A percentile compares a stretch with the other conserved stretches of the same genome.
These are phyloP conservation scores for Sporothrix schenckii DNA, from an alignment of 2,329 filamentous ascomycete genomes.

Conservation along the genomic window DNA sequence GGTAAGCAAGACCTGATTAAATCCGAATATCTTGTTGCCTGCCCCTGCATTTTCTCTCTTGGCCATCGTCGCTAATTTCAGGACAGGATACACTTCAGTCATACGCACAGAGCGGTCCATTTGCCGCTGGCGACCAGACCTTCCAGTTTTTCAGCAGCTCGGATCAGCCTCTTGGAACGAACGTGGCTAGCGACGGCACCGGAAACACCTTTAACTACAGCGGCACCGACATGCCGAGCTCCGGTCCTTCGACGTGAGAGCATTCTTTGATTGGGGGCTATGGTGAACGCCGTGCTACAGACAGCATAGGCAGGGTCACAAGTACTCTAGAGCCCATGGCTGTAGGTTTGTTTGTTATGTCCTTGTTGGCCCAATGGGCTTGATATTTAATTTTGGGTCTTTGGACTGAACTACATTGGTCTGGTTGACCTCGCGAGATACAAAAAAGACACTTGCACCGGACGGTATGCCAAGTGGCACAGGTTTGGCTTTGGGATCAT, in stretches of 20 bases:
- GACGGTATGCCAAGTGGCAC: slow-evolving; percentile 24
- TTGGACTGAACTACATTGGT: background rate
- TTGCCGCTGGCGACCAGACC: slow-evolving; percentile 53
- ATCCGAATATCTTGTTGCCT: too few relatives aligned
- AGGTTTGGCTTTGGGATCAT: slow-evolving; percentile 20
- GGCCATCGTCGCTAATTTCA: background rate
- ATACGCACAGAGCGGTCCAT: slow-evolving; percentile 59
- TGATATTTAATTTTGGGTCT: background rate
- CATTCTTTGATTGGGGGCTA: background rate
- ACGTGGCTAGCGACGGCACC: background rate
- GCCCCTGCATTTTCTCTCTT: background rate
- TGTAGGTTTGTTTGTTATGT: background rate
- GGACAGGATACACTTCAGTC: slow-evolving; percentile 59
- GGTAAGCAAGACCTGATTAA: slow-evolving; percentile 48
- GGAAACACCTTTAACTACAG: slow-evolving; percentile 6
- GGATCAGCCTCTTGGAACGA: slow-evolving; percentile 11
- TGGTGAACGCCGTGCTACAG: background rate
- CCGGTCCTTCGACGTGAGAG: slow-evolving; percentile 17
- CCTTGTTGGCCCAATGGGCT: background rate
- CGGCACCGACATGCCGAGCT: slow-evolving; percentile 16
- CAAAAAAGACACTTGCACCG: slow-evolving; percentile 16
- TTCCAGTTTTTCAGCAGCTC: slow-evolving; percentile 53
- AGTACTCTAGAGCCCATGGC: background rate
- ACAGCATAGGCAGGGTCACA: background rate
- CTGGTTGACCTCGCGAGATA: background rate